Conservation (phyloP, 306 rosid genomes). For the Senna tora region DNA sequence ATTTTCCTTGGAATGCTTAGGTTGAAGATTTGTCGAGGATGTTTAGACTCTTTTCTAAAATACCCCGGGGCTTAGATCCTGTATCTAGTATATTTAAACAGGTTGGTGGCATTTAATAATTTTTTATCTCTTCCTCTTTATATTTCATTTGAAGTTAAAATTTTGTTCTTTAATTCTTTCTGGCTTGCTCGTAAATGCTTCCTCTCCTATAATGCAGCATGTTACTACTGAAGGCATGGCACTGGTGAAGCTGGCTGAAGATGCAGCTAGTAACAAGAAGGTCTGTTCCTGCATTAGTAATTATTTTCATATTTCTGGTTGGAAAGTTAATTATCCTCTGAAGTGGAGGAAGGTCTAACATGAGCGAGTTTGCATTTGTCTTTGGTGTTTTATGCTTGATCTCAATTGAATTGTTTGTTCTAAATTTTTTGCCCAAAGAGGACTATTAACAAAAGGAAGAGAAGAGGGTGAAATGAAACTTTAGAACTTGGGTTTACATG, state of each 20-base stretch:
- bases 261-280: conserved; percentile 92
- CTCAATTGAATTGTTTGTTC: neutral
- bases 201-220: conserved; percentile 63
- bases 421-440: neutral
- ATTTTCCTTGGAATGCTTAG: conserved; percentile 46
- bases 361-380: neutral
- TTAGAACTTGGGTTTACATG: neutral
- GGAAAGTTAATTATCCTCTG: conserved; percentile 4
- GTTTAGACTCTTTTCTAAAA: conserved; percentile 95
- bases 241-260: conserved; percentile 90
- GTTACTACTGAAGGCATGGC: conserved; percentile 88
- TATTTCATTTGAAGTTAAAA: neutral
- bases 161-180: conserved; percentile 18
- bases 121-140: conserved; percentile 13
- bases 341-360: neutral
- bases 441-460: neutral
- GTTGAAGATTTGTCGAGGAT: conserved; percentile 89
- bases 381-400: neutral
- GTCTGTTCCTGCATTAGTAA: conserved; percentile 34
- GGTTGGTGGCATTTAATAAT: conserved; percentile 48
- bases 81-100: conserved; percentile 85
- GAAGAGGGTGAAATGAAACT: neutral
- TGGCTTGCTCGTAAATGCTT: conserved; percentile 15
- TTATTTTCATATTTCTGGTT: neutral
- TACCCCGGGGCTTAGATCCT: conserved; percentile 86